Percentiles rank a stretch among this genome's conserved stretches.
These are phyloP conservation scores for Lepidium sativum DNA, from an alignment of 345 rosid genomes.

Conservation along the genomic window DNA sequence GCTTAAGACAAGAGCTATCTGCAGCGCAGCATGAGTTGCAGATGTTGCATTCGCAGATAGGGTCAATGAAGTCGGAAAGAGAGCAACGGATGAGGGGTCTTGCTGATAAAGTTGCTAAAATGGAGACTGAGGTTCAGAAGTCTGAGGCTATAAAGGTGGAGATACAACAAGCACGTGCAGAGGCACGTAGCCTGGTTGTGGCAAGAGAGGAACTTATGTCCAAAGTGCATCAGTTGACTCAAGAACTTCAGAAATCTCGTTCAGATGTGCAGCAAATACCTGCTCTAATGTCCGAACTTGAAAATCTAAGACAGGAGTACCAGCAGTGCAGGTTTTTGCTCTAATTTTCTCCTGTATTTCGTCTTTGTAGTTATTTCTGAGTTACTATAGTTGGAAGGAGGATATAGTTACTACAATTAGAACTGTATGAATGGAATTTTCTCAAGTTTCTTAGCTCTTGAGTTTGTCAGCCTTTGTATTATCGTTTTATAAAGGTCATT, in stretches of 20 bases:
- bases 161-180: constrained; percentile 63
- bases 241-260: constrained; percentile 68
- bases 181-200: constrained; percentile 60
- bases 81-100: constrained; percentile 69
- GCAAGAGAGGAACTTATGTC: constrained; percentile 76
- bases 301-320: constrained; percentile 73
- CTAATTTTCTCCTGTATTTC: background rate
- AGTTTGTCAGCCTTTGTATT: background rate
- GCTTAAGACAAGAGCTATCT: constrained; percentile 72
- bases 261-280: constrained; percentile 75
- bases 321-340: constrained; percentile 79
- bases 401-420: background rate
- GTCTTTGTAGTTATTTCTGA: background rate
- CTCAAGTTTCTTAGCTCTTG: background rate
- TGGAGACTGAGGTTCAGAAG: constrained; percentile 68
- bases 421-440: background rate
- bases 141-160: constrained; percentile 64
- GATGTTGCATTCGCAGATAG: constrained; percentile 65
- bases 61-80: constrained; percentile 62
- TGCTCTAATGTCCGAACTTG: constrained; percentile 71
- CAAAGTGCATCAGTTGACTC: constrained; percentile 66
- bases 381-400: background rate
- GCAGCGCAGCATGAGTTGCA: constrained; percentile 91
- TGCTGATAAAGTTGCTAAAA: constrained; percentile 54
- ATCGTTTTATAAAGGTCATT: background rate